Base-by-base conservation (phyloP, 306 rosid species). In the Morella rubra region DNA sequence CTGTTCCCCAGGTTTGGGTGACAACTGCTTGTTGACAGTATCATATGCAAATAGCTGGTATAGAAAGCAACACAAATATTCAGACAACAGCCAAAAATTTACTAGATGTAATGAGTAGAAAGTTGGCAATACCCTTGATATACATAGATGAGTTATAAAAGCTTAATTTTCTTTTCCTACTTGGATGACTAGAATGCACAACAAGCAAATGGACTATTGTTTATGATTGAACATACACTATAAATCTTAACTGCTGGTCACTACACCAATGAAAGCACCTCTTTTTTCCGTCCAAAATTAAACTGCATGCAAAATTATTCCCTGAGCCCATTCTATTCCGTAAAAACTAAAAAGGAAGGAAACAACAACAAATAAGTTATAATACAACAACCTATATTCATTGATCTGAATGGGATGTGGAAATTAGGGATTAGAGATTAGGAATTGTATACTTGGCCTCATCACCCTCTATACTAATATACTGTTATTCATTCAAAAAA, bases 31-130 rank as follows among this genome's bases (percentile, higher is more conserved):
- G 88, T 92, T 95, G 73, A 95, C 96, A 0, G 99, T 92, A 72
- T 95, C 99, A 41, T 88, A 95, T 58, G 93, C 97, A 88, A 92
- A 92, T 46, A 95, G 93, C 99, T 95, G 93, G 71, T 85, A 88
- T 46, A 82, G 78, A 87, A 44, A 81, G 41, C 47, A 14, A 18
- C 67, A 85, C 52, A 53, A 65, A 44, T 54, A 41, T 19, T 85
- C 51, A 86, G 86, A 83, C 45, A 4, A 64, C 52, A 66, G 50
- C 53, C 52, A 49, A 49, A 49, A 1, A 49, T 49, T 49, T 49
- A 12, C 14, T 49, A 49, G 11, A 49, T 11, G 10, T 9, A 22
- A 11, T 32, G 32, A 9, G 5, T 59, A 20, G 41, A 27, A 59
- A 59, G 37, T 59, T 59, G 27, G 22, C 13, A 1, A 59, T 41